Conservation (phyloP, 305 asterid species). For the Fraxinus albicans region DNA sequence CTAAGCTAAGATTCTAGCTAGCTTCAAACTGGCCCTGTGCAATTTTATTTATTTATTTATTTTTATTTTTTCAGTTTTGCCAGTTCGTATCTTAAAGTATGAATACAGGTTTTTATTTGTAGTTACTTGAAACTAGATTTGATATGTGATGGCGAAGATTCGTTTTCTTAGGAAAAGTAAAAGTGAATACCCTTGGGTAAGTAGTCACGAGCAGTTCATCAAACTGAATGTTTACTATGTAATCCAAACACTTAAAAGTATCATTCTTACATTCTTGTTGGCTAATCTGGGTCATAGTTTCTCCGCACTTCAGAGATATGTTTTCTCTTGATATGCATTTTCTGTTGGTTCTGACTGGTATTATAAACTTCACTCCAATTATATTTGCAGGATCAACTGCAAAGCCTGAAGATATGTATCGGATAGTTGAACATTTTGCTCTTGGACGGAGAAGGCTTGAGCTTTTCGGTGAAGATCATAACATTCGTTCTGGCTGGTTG, state of each 20-base stretch:
- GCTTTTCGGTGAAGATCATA: constrained; percentile 98
- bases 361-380: constrained; percentile 24
- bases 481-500: constrained; percentile 98
- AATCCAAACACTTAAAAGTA: not conserved
- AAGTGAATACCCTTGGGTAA: not conserved
- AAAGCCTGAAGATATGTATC: constrained; percentile 98
- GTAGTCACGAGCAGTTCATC: not conserved
- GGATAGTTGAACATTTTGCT: constrained; percentile 96
- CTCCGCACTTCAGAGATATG: not conserved
- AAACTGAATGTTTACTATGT: not conserved
- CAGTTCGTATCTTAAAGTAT: not conserved
- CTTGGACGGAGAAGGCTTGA: constrained; percentile 99
- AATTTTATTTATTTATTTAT: too few species aligned
- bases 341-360: constrained; percentile 18
- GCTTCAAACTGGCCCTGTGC: not conserved
- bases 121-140: not conserved
- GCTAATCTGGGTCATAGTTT: not conserved
- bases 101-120: not conserved
- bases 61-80: not conserved
- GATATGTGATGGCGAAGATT: not conserved
- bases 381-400: constrained; percentile 70
- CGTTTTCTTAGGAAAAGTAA: not conserved
- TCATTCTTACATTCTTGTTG: not conserved
- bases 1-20: not conserved
- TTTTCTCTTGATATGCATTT: constrained; percentile 9